Conservation (phyloP, 345 rosid species). For the Pistacia integerrima region DNA sequence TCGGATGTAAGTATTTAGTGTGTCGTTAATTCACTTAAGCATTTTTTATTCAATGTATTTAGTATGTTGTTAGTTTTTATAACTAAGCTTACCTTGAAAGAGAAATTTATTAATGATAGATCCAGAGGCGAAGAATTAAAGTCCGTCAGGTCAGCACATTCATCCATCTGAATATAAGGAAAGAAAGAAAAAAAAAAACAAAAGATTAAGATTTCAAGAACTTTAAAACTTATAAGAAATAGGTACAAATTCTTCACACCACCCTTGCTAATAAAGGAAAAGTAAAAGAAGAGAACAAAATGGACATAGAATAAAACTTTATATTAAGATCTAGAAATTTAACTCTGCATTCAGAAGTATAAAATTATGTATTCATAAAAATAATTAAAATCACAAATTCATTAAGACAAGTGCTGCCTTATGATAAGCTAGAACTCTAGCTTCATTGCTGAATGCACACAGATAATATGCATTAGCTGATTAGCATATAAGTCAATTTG, state of each 20-base stretch:
- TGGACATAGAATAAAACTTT: background rate
- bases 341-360: background rate
- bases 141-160: slow-evolving; percentile 59
- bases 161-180: slow-evolving; percentile 51
- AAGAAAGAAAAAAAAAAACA: background rate
- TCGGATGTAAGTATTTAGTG: too few species aligned
- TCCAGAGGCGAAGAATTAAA: slow-evolving; percentile 55
- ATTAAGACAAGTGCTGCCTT: background rate
- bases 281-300: background rate
- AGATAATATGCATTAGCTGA: background rate
- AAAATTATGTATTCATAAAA: too few species aligned
- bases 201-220: background rate
- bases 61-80: background rate
- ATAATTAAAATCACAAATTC: too few species aligned
- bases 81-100: slow-evolving; percentile 64
- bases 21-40: too few species aligned
- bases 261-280: background rate
- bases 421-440: background rate
- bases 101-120: slow-evolving; percentile 69
- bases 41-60: background rate
- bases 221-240: background rate
- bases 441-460: background rate
- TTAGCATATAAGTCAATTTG: background rate
- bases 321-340: background rate
- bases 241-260: background rate